A percentile compares a stretch with the other conserved stretches of the same genome.
phyloP scores from a whole-genome alignment of 1,139 yeast species.

The Kodamaea alishanica region DNA sequence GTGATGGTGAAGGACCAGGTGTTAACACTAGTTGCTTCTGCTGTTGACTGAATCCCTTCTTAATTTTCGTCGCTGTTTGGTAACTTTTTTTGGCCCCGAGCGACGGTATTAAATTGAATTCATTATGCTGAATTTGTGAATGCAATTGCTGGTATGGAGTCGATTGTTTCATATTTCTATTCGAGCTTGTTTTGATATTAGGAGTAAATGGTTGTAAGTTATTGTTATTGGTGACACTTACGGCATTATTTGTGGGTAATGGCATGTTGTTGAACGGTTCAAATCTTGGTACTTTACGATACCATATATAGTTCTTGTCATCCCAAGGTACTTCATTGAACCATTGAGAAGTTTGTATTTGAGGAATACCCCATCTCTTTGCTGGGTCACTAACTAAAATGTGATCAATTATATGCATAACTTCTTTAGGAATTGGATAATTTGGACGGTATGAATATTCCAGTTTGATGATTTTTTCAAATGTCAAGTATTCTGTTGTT shows the following conservation, averaged over 20 bases:
- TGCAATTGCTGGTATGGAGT: conserved; percentile 42
- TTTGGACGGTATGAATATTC: conserved; percentile 82
- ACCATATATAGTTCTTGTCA: conserved; percentile 42
- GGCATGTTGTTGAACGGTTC: conserved; percentile 33
- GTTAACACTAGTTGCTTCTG: background rate
- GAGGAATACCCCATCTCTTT: conserved; percentile 32
- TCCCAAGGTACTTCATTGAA: conserved; percentile 42
- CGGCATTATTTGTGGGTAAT: conserved; percentile 21
- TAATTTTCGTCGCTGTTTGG: conserved; percentile 34
- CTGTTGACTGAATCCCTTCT: conserved; percentile 14
- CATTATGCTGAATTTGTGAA: conserved; percentile 37
- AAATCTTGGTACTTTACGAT: conserved; percentile 44
- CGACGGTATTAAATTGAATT: conserved; percentile 33
- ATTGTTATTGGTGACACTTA: conserved; percentile 20
- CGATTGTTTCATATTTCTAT: conserved; percentile 38
- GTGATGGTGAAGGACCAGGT: no score
- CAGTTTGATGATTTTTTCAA: conserved; percentile 83
- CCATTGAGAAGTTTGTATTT: conserved; percentile 37
- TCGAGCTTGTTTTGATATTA: conserved; percentile 36
- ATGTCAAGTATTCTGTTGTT: conserved; percentile 87
- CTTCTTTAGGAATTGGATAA: conserved; percentile 57
- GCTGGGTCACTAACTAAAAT: conserved; percentile 51
- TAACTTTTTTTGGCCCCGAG: conserved; percentile 26
- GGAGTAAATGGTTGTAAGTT: conserved; percentile 16
- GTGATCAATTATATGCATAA: conserved; percentile 66